Evolutionary conservation across 495 filamentous ascomycete species (phyloP).

Genomic region (Podospora bellae-mahoneyi): DNA sequence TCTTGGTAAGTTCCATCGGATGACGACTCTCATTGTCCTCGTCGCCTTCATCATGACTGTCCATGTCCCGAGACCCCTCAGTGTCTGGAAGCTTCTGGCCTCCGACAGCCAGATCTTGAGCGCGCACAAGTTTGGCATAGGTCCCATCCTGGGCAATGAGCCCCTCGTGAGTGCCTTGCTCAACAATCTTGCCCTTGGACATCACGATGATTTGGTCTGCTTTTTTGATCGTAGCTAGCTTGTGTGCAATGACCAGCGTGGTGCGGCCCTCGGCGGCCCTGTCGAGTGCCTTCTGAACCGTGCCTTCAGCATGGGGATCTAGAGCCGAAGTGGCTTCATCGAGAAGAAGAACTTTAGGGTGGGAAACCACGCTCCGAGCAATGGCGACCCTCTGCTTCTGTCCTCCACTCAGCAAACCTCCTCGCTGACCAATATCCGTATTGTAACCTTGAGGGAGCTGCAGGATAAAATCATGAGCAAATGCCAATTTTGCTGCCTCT

Average conservation of each 20-base stretch:
- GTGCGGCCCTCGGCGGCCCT: slow-evolving; percentile 62
- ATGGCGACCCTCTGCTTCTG: slow-evolving; percentile 62
- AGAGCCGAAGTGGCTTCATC: slow-evolving; percentile 79
- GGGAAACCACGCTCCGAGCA: slow-evolving; percentile 61
- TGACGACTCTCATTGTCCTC: slow-evolving; percentile 19
- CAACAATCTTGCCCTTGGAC: slow-evolving; percentile 54
- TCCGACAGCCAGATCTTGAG: slow-evolving; percentile 51
- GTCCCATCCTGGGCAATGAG: slow-evolving; percentile 52
- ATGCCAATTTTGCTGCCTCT: slow-evolving; percentile 54
- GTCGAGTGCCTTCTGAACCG: slow-evolving; percentile 65
- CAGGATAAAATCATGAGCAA: slow-evolving; percentile 55
- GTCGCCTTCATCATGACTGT: neutral
- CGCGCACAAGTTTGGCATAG: slow-evolving; percentile 44
- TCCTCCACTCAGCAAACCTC: slow-evolving; percentile 48
- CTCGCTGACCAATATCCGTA: slow-evolving; percentile 52
- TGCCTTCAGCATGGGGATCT: slow-evolving; percentile 61
- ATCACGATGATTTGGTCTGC: slow-evolving; percentile 70
- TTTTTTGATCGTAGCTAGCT: slow-evolving; percentile 61
- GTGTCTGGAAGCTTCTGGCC: neutral
- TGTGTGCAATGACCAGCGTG: slow-evolving; percentile 72
- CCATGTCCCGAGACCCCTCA: slow-evolving; percentile 38
- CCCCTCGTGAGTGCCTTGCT: slow-evolving; percentile 62
- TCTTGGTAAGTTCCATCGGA: slow-evolving; percentile 32
- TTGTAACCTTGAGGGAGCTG: slow-evolving; percentile 56
- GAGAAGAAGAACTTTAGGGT: slow-evolving; percentile 72